Base-by-base conservation (phyloP, 805 yeast genomes). In the Ogataea angusta region DNA sequence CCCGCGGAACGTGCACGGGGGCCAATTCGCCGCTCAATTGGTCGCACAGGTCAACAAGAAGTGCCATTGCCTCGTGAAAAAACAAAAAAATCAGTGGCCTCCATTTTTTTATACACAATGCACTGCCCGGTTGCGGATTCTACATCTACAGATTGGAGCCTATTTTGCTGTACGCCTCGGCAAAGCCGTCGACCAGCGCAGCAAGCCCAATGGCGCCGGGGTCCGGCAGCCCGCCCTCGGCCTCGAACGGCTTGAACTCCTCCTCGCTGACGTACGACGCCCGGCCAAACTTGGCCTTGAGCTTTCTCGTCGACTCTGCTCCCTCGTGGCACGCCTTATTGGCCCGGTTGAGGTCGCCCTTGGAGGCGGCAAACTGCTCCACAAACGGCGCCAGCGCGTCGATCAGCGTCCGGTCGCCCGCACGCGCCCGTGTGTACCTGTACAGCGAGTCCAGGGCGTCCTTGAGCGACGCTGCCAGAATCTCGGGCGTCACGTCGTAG, bases 181-280 rank as follows among this genome's bases (percentile, higher is more conserved):
- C 58, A 48, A 60, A 52, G 3, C 67, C 68, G 13, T 51, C 52
- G 22, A 63, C 42, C 16, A 63, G 41, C 3, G 64, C 65, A 16
- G 66, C 84, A 17, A 90, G 67, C 3, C 97, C 97, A 42, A 87
- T 78, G 2, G 97, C 96, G 49, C 98, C 97, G 5, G 98, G 96
- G 55, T 90, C 98, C 2, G 96, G 95, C 22, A 89, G 70, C n/a
- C 85, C 86, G 18, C 86, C 88, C 55, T 72, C 72, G 28, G 69
- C 71, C 28, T 64, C 72, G 37, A 67, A 71, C 31, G 62, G 63
- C 40, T 68, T 66, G 51, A 80, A 73, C 38, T 76, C 83, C 10
- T 72, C 78, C 45, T 77, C 78, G 47, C 72, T 71, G 19, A 90
- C 96, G 59, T 90, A 91, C 4, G 95, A 83, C 13, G 98, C 96